Conservation (phyloP, 257 asterid species). For the Jacaranda copaia region DNA sequence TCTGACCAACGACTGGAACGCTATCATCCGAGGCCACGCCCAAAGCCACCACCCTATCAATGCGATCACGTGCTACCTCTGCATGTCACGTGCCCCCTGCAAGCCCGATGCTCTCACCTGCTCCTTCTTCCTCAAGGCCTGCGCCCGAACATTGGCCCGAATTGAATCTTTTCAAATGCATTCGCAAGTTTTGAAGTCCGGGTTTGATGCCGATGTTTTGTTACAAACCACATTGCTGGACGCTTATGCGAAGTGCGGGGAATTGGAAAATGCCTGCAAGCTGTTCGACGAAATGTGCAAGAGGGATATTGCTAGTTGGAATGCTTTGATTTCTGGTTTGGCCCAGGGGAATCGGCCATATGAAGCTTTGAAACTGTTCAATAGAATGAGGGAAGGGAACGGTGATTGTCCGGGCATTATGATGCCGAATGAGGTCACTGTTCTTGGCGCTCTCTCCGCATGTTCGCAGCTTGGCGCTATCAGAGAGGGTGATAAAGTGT, state of each 20-base stretch:
- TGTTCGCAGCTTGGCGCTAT: conserved; percentile 89
- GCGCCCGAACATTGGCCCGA: conserved; percentile 78
- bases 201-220: conserved; percentile 64
- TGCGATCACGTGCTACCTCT: conserved; percentile 62
- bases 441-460: conserved; percentile 84
- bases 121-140: conserved; percentile 91
- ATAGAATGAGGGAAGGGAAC: conserved; percentile 52
- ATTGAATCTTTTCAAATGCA: conserved; percentile 69
- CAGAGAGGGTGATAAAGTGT: conserved; percentile 62
- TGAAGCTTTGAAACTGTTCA: conserved; percentile 72
- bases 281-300: conserved; percentile 79
- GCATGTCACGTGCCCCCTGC: conserved; percentile 73
- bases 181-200: conserved; percentile 54
- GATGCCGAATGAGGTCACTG: conserved; percentile 80
- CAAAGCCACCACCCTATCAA: conserved; percentile 65
- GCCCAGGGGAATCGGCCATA: conserved; percentile 84
- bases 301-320: conserved; percentile 88
- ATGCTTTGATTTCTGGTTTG: conserved; percentile 84
- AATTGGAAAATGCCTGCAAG: conserved; percentile 54
- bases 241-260: conserved; percentile 71
- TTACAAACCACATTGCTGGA: conserved; percentile 85
- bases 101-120: conserved; percentile 89
- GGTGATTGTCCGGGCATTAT: conserved; percentile 18
- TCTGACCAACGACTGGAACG: conserved; percentile 88
- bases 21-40: conserved; percentile 95